These are phyloP conservation scores for Haematococcus lacustris DNA, from an alignment of 139 green algal species.

Conservation along the genomic window DNA sequence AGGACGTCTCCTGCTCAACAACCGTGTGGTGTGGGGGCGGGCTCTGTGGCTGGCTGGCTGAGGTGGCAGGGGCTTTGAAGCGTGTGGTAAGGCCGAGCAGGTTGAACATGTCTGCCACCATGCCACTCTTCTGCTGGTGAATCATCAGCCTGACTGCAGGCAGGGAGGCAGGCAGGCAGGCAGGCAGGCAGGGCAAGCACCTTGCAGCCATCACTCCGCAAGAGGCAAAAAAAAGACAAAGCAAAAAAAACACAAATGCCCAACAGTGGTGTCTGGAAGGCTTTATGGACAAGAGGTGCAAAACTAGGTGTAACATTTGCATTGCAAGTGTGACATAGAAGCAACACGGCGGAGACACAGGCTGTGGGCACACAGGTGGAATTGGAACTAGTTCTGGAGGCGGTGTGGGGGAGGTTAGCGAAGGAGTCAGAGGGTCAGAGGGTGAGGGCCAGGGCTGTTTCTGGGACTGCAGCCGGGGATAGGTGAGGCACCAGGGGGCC, in stretches of 20 bases:
- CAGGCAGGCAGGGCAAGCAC: background rate
- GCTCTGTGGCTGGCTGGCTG: too few species aligned
- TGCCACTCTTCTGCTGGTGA: slow-evolving; percentile 6
- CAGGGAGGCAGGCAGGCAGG: background rate
- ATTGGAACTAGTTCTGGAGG: background rate
- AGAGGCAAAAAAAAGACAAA: background rate
- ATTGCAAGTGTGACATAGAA: background rate
- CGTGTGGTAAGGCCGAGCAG: slow-evolving; percentile 1
- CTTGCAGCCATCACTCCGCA: background rate
- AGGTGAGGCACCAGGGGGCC: too few species aligned
- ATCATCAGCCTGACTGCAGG: slow-evolving; percentile 9
- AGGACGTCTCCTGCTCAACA: too few species aligned
- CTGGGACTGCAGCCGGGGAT: too few species aligned
- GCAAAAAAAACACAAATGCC: background rate
- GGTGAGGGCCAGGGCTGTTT: too few species aligned
- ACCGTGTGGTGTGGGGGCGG: too few species aligned
- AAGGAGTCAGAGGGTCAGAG: too few species aligned
- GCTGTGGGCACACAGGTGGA: background rate
- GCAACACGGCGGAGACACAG: background rate
- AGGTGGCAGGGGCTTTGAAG: too few species aligned
- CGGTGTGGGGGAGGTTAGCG: background rate
- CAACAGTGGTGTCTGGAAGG: background rate
- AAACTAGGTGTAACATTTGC: background rate
- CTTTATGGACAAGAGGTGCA: background rate
- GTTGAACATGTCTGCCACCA: slow-evolving; percentile 8